phyloP scores from a whole-genome alignment of 768 basidiomycete species.

The Lepiota venenata region DNA sequence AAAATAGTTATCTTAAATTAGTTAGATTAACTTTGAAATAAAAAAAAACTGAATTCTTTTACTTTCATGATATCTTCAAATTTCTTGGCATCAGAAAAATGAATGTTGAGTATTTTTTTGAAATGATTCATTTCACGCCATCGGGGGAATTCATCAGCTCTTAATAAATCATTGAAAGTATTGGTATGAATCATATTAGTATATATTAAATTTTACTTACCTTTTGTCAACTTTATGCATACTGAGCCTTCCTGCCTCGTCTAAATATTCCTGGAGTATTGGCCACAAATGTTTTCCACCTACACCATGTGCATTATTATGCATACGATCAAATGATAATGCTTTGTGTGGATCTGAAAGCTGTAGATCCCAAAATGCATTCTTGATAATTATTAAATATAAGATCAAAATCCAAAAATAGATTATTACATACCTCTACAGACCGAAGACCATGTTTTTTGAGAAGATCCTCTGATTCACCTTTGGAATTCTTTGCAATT shows the following conservation, averaged over 20 bases:
- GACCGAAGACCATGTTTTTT: constrained; percentile 21
- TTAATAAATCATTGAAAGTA: background rate
- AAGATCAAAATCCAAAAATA: no score
- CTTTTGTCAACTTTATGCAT: background rate
- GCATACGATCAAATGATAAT: constrained; percentile 36
- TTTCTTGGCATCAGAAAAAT: constrained; percentile 29
- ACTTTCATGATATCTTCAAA: constrained; percentile 31
- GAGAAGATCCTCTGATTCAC: no score
- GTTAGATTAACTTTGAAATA: no score
- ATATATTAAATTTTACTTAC: no score
- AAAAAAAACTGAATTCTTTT: no score
- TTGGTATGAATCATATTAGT: no score
- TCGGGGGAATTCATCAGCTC: constrained; percentile 18
- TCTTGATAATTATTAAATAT: no score
- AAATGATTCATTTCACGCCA: constrained; percentile 33
- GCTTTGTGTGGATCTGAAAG: constrained; percentile 30
- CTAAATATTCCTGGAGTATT: constrained; percentile 12
- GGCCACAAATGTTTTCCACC: constrained; percentile 28
- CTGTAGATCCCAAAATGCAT: constrained; percentile 35
- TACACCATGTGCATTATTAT: constrained; percentile 29
- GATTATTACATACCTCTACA: constrained; percentile 22
- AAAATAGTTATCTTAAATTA: no score
- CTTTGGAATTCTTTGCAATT: no score
- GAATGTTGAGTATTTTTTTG: constrained; percentile 13
- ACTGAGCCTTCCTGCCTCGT: background rate